A percentile compares a stretch with the other conserved stretches of the same genome.
phyloP scores from a whole-genome alignment of 1,284 basidiomycete species.

The Trichosporon inkin region DNA sequence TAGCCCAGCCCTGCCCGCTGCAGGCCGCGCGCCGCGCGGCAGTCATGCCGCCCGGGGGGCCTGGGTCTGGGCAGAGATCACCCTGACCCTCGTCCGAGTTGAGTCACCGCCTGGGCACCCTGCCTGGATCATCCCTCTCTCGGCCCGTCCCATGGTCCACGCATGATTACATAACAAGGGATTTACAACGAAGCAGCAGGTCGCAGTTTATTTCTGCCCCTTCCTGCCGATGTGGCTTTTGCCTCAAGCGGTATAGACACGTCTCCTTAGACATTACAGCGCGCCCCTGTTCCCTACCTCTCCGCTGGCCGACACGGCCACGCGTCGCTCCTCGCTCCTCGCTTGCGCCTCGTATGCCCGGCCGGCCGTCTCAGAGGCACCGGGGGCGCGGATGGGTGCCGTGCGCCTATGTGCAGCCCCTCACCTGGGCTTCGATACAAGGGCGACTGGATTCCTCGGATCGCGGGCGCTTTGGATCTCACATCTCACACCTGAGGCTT shows the following conservation, averaged over 20 bases:
- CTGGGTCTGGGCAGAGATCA: too few relatives aligned
- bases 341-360: neutral
- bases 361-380: conserved; percentile 1
- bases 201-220: neutral
- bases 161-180: neutral
- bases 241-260: conserved; percentile 3
- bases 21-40: too few relatives aligned
- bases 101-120: neutral
- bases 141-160: neutral
- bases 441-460: neutral
- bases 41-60: too few relatives aligned
- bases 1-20: too few relatives aligned
- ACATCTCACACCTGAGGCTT: neutral
- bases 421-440: neutral
- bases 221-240: conserved; percentile 1
- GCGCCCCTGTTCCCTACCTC: neutral
- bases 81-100: neutral
- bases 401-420: neutral
- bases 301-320: neutral
- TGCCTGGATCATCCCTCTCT: neutral
- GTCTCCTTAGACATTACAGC: neutral
- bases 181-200: neutral
- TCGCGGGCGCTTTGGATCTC: neutral
- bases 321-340: neutral
- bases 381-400: neutral